Conservation (phyloP, 371 early-diverging fungal genomes). For the Astathelohania contejeani region DNA sequence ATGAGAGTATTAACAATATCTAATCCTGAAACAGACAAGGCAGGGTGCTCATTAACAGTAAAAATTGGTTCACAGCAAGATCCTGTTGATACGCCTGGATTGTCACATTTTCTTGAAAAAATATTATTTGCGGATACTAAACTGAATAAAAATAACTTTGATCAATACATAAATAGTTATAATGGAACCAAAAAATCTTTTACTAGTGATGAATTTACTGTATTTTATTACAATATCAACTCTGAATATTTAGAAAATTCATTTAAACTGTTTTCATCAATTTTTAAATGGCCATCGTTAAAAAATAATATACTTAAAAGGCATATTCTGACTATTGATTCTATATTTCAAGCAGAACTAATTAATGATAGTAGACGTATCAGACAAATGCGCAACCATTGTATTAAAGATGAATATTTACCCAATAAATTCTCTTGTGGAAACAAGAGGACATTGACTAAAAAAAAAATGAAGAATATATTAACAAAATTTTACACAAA, state of each 20-base stretch:
- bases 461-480: too few species aligned
- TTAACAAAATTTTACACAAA: too few species aligned
- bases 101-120: conserved; percentile 95
- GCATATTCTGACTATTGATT: conserved; percentile 44
- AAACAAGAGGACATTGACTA: too few species aligned
- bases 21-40: conserved; percentile 28
- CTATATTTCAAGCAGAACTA: conserved; percentile 38
- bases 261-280: conserved; percentile 58
- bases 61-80: conserved; percentile 65
- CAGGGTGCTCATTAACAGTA: conserved; percentile 53
- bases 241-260: conserved; percentile 67
- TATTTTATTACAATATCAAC: conserved; percentile 82
- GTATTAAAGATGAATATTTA: too few species aligned
- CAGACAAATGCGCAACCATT: conserved; percentile 18
- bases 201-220: conserved; percentile 66
- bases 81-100: conserved; percentile 60
- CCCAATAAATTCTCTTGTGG: too few species aligned
- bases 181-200: conserved; percentile 83
- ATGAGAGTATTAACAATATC: conserved; percentile 25
- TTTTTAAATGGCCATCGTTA: conserved; percentile 46
- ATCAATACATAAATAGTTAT: conserved; percentile 63
- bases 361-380: conserved; percentile 25
- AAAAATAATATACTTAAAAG: conserved; percentile 34
- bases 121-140: conserved; percentile 66
- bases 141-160: conserved; percentile 39